Percentiles rank a stretch among this genome's conserved stretches.
These are phyloP conservation scores for Talaromyces sp. DNA, from an alignment of 2,329 filamentous ascomycete genomes.

Conservation along the genomic window DNA sequence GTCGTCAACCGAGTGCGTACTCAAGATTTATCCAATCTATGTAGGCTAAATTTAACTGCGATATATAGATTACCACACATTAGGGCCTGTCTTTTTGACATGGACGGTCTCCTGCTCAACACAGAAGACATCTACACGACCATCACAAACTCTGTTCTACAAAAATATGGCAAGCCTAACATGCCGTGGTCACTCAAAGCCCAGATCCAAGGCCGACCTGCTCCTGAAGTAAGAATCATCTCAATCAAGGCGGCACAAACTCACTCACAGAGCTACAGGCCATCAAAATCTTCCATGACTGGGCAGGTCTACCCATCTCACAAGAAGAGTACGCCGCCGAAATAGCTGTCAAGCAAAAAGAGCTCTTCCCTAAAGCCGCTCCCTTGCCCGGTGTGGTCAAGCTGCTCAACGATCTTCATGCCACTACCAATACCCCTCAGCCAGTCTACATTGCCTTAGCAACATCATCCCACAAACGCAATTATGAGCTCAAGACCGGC, in stretches of 20 bases:
- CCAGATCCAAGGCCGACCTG: conserved; percentile 69
- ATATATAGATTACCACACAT: conserved; percentile 64
- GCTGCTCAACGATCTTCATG: conserved; percentile 53
- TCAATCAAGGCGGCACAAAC: not conserved
- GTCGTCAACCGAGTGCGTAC: conserved; percentile 15
- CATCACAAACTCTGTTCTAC: conserved; percentile 77
- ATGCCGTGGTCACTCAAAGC: conserved; percentile 96
- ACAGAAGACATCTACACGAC: conserved; percentile 86
- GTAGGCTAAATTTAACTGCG: not conserved
- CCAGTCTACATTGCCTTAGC: conserved; percentile 79
- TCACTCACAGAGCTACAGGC: conserved; percentile 40
- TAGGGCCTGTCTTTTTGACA: conserved; percentile 93
- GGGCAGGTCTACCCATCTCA: conserved; percentile 80
- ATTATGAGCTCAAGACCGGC: conserved; percentile 72
- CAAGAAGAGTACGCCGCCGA: conserved; percentile 63
- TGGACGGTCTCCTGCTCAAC: conserved; percentile 94
- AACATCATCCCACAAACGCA: conserved; percentile 69
- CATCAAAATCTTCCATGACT: conserved; percentile 65
- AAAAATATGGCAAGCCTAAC: conserved; percentile 66
- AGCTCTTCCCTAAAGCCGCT: conserved; percentile 70
- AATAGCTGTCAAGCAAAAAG: conserved; percentile 61
- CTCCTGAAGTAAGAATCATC: conserved; percentile 45
- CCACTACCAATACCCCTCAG: conserved; percentile 34
- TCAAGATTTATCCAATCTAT: not conserved
- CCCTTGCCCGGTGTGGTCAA: conserved; percentile 74